Evolutionary conservation across 345 rosid species (phyloP), one percentile per base, ranked within the genome.

Genomic region (Ceriops decandra): DNA sequence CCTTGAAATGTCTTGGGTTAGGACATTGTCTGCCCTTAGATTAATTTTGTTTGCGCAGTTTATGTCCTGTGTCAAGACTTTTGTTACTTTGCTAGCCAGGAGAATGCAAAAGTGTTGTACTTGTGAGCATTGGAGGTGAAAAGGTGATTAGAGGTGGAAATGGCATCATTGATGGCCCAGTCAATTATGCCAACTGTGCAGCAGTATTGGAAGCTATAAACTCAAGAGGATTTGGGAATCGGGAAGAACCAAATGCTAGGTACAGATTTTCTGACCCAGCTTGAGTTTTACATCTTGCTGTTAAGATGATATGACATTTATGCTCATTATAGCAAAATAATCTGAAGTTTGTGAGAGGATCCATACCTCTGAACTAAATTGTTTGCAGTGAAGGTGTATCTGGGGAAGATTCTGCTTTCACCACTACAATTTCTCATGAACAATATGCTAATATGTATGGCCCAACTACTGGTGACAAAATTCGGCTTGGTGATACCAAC

Each of bases 391-490:
- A 80, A 71, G 95, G 93, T 68, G 63, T 85, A 42, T 60, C 79
- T 20, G 93, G 96, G 67, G 86, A 81, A 78, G 91, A 72, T 80
- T 68, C 77, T 74, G 58, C 53, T 77, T 86, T 91, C 68, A 85
- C 86, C 20, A 68, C 77, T 62, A 64, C 60, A 47, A 66, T 93
- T 47, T 57, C 93, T 10, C 85, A 75, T 19, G 95, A 87, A 80
- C 86, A 85, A 69, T 91, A 93, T 84, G 90, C 84, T 67, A 91
- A 87, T 78, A 89, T 86, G 90, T 91, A 91, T 72, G 98, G 98
- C 71, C 98, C 98, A 35, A 91, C 97, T 47, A 79, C 83, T 57
- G 97, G 98, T n/a, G 97, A 93, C 82, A 91, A 83, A 78, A 75
- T 93, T 62, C 80, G 84, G 68, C 89, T 93, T 4, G 97, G 95